Conservation (phyloP, 1,284 basidiomycete species). For the Ustilago lituana region DNA sequence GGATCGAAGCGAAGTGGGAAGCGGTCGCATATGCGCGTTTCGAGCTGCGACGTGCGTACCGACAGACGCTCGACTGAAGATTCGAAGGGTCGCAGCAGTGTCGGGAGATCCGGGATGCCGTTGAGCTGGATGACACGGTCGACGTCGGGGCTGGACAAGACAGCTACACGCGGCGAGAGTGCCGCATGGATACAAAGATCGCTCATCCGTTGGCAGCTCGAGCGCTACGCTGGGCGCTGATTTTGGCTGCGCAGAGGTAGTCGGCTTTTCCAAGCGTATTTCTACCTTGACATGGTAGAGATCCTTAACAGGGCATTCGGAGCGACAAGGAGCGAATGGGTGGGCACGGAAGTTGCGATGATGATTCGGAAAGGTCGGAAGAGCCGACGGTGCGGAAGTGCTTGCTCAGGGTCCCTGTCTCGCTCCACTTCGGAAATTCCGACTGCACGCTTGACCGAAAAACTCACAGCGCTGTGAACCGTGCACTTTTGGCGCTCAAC, state of each 20-base stretch:
- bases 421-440: constrained; percentile 5
- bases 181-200: constrained; percentile 54
- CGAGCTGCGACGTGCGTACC: constrained; percentile 63
- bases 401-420: constrained; percentile 8
- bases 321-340: too few relatives aligned
- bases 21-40: constrained; percentile 43
- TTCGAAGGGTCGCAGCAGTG: constrained; percentile 61
- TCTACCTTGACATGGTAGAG: constrained; percentile 7
- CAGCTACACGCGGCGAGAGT: constrained; percentile 59
- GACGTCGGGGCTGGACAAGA: constrained; percentile 59
- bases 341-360: too few relatives aligned
- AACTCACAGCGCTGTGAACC: constrained; percentile 14
- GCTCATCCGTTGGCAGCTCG: constrained; percentile 15
- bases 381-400: neutral
- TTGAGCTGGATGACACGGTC: constrained; percentile 46
- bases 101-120: constrained; percentile 48
- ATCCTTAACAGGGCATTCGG: too few relatives aligned
- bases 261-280: neutral
- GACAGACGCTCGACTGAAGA: constrained; percentile 44
- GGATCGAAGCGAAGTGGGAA: constrained; percentile 62
- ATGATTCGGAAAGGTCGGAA: neutral
- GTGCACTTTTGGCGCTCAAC: constrained; percentile 1
- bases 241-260: neutral
- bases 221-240: neutral
- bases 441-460: too few relatives aligned